These are phyloP conservation scores for Calonectria crousiana DNA, from an alignment of 2,329 filamentous ascomycete genomes.

Conservation along the genomic window DNA sequence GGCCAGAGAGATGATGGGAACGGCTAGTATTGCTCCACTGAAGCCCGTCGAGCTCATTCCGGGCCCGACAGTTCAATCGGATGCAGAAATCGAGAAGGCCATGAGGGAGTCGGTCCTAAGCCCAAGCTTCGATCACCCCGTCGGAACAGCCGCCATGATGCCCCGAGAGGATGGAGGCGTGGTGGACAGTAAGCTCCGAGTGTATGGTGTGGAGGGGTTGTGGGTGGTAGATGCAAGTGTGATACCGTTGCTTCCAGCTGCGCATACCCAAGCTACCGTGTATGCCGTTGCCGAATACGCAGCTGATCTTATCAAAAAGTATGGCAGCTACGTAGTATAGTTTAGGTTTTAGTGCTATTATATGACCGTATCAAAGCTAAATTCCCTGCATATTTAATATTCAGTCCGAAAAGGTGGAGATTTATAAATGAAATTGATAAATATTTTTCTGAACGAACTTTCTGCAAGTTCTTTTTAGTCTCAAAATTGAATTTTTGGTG, in stretches of 20 bases:
- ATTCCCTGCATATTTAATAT: too few relatives aligned
- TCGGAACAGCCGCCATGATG: slow-evolving; percentile 1
- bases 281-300: background rate
- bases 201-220: background rate
- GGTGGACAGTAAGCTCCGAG: background rate
- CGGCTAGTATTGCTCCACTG: background rate
- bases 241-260: background rate
- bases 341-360: too few relatives aligned
- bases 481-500: too few relatives aligned
- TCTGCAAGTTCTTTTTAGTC: too few relatives aligned
- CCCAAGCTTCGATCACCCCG: background rate
- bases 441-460: too few relatives aligned
- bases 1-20: background rate
- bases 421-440: too few relatives aligned
- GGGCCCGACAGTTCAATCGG: background rate
- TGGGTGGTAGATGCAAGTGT: background rate
- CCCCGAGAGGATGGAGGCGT: background rate
- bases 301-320: background rate
- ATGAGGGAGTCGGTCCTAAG: background rate
- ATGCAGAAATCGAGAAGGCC: background rate
- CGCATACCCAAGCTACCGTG: background rate
- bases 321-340: background rate
- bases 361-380: too few relatives aligned
- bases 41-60: background rate
- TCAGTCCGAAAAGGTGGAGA: too few relatives aligned